Conservation (phyloP, 169 alveolate genomes). For the Plasmodium sp. region DNA sequence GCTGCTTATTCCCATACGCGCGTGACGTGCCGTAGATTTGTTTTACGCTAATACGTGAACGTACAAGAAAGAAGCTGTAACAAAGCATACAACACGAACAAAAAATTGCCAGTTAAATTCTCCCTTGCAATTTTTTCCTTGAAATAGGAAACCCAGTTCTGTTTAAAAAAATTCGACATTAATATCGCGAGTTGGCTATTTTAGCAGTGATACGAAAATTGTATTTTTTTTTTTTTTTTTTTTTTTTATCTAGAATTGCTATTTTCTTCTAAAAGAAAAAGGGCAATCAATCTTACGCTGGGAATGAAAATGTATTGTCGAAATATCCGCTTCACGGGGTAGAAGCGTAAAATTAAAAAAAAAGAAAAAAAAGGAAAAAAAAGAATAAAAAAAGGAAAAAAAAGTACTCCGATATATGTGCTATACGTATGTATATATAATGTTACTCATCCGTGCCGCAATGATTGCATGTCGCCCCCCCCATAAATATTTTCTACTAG, state of each 20-base stretch:
- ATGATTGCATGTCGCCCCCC: not conserved
- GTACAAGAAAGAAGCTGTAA: not conserved
- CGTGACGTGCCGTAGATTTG: not conserved
- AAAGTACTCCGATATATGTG: not conserved
- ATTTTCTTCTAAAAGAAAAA: too few relatives aligned
- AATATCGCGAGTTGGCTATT: not conserved
- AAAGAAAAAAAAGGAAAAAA: not conserved
- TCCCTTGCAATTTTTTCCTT: not conserved
- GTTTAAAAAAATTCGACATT: not conserved
- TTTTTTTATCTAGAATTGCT: not conserved
- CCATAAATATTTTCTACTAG: not conserved
- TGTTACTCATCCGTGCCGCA: not conserved
- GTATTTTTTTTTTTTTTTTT: not conserved
- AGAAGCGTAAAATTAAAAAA: not conserved
- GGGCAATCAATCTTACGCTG: not conserved
- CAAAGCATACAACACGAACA: not conserved
- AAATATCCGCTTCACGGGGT: not conserved
- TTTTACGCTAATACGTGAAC: not conserved
- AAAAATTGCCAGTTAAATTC: not conserved
- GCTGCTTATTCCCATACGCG: not conserved
- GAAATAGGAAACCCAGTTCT: not conserved
- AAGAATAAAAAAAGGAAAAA: not conserved
- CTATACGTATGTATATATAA: not conserved
- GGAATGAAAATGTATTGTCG: not conserved
- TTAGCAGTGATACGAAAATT: not conserved